A percentile compares a stretch with the other conserved stretches of the same genome.
phyloP scores from a whole-genome alignment of 129 eudicot genomes.

The Chrysanthemum seticuspe region DNA sequence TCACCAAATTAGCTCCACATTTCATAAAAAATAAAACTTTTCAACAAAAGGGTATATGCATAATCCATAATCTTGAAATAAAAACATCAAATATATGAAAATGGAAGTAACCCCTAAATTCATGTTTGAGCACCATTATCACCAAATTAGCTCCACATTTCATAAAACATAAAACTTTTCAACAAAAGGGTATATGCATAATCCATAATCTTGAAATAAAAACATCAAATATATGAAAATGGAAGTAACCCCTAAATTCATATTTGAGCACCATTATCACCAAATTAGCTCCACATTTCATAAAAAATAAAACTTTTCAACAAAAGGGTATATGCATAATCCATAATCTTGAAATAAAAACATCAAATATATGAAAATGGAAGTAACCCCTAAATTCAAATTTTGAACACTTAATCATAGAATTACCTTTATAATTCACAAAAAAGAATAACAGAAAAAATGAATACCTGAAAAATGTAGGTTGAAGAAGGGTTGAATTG shows the following conservation, averaged over 20 bases:
- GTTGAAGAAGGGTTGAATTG: conserved; percentile 39
- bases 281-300: no score
- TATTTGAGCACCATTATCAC: no score
- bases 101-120: background rate
- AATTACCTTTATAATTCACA: background rate
- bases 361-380: background rate
- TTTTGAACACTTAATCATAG: background rate
- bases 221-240: background rate
- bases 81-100: background rate
- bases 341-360: conserved; percentile 1
- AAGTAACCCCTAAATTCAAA: no score
- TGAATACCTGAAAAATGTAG: conserved; percentile 41
- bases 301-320: no score
- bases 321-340: background rate
- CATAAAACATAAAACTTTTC: no score
- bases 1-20: no score
- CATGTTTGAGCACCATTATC: no score
- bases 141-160: no score
- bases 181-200: background rate
- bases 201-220: background rate
- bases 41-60: background rate
- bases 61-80: conserved; percentile 1
- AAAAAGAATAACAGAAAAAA: background rate
- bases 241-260: no score
- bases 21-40: no score